Evolutionary conservation across 208 protist genomes (phyloP).

Genomic region (Angomonas ambiguus): DNA sequence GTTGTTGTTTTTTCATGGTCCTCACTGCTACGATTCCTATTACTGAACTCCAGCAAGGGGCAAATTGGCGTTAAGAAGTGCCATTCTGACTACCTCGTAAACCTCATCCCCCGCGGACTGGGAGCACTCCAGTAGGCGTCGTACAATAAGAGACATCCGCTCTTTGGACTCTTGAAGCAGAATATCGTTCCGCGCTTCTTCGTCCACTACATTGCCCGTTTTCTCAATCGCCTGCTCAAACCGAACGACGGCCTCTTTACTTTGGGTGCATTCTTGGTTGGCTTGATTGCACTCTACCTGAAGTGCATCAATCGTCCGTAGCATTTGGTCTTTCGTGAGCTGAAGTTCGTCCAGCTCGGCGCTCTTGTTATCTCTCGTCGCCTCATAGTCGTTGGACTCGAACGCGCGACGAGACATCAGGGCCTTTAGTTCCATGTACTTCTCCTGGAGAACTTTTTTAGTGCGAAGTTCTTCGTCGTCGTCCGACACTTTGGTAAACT

Average conservation of each 20-base stretch:
- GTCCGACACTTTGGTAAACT: conserved; percentile 62
- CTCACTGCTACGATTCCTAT: too few relatives aligned
- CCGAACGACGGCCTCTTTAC: conserved; percentile 48
- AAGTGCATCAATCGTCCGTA: conserved; percentile 29
- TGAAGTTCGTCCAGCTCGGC: conserved; percentile 41
- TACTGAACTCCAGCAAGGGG: conserved; percentile 11
- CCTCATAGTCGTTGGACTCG: conserved; percentile 65
- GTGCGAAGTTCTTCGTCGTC: conserved; percentile 47
- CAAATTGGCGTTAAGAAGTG: conserved; percentile 27
- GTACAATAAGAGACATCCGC: conserved; percentile 25
- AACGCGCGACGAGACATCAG: conserved; percentile 52
- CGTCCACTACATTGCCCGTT: conserved; percentile 25
- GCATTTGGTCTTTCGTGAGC: conserved; percentile 28
- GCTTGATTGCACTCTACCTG: conserved; percentile 33
- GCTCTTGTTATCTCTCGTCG: conserved; percentile 31
- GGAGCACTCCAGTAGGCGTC: conserved; percentile 37
- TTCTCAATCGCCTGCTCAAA: conserved; percentile 68
- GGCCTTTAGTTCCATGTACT: conserved; percentile 59
- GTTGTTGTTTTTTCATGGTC: not conserved
- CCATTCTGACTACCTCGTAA: conserved; percentile 26
- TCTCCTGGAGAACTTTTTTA: conserved; percentile 52
- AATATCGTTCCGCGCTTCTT: conserved; percentile 36
- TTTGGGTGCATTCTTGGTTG: conserved; percentile 29
- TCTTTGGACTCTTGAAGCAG: conserved; percentile 49
- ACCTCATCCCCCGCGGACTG: conserved; percentile 38